Conservation (phyloP, 2,329 filamentous ascomycete species). For the Orbilia blumenaviensis region DNA sequence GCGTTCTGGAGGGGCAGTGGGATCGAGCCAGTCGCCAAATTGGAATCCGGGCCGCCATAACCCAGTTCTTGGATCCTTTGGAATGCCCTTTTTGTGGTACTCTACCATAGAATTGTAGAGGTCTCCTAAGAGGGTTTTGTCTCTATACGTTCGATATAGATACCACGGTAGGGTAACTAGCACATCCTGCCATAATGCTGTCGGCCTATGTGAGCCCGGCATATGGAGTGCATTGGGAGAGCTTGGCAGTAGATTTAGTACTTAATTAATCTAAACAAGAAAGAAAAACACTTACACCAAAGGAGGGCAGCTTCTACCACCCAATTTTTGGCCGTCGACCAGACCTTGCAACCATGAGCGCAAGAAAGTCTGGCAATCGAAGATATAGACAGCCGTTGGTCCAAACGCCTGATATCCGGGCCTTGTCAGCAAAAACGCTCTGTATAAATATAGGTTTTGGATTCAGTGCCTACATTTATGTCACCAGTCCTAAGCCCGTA, state of each 20-base stretch:
- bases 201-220: conserved; percentile 46
- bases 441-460: no score
- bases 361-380: conserved; percentile 66
- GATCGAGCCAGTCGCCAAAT: conserved; percentile 66
- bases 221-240: conserved; percentile 35
- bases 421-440: background rate
- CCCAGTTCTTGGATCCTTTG: conserved; percentile 58
- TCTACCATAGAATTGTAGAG: conserved; percentile 62
- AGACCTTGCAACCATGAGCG: conserved; percentile 66
- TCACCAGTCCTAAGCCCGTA: conserved; percentile 46
- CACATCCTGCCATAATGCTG: conserved; percentile 63
- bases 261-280: no score
- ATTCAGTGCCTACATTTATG: conserved; percentile 9
- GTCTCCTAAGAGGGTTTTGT: conserved; percentile 60
- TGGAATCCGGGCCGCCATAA: conserved; percentile 63
- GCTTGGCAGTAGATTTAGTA: background rate
- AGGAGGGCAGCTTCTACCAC: conserved; percentile 58
- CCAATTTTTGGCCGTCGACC: conserved; percentile 59
- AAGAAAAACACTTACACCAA: conserved; percentile 55
- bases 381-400: conserved; percentile 67
- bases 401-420: conserved; percentile 63
- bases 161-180: conserved; percentile 63
- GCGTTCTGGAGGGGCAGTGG: conserved; percentile 62
- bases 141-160: conserved; percentile 61
- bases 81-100: conserved; percentile 62